phyloP scores from a whole-genome alignment of 75 land plant species.

The Chamaecyparis obtusa region DNA sequence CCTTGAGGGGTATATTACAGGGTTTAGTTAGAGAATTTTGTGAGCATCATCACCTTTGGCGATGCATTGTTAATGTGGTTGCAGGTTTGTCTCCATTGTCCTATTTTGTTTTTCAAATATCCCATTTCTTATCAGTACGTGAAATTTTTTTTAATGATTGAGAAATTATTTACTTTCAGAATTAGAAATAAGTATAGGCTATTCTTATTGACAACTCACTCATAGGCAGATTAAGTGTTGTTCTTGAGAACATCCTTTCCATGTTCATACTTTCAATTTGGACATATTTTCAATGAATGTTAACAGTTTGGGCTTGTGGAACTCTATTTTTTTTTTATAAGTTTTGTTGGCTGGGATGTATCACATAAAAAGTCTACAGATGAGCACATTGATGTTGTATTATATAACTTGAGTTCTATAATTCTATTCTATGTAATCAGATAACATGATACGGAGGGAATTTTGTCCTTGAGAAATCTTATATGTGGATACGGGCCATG shows the following conservation, averaged over 20 bases:
- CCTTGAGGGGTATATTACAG: slow-evolving; percentile 70
- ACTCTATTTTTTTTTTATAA: neutral
- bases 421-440: neutral
- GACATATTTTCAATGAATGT: too few relatives aligned
- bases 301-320: neutral
- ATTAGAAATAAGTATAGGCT: neutral
- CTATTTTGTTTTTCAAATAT: neutral
- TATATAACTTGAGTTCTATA: too few relatives aligned
- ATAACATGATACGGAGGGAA: neutral
- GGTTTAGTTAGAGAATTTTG: slow-evolving; percentile 67
- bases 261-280: neutral
- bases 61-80: slow-evolving; percentile 52
- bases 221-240: neutral
- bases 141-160: neutral
- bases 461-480: too few relatives aligned
- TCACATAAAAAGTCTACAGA: neutral
- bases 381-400: neutral
- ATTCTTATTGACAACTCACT: neutral
- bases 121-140: neutral
- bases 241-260: neutral
- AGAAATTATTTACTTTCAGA: neutral
- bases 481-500: too few relatives aligned
- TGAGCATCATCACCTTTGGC: slow-evolving; percentile 68
- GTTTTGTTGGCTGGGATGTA: neutral
- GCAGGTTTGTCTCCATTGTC: slow-evolving; percentile 49